Evolutionary conservation across 192 early-diverging fungal genomes (phyloP), one percentile per base, ranked within the genome.

Genomic region (Coemansia sp.): DNA sequence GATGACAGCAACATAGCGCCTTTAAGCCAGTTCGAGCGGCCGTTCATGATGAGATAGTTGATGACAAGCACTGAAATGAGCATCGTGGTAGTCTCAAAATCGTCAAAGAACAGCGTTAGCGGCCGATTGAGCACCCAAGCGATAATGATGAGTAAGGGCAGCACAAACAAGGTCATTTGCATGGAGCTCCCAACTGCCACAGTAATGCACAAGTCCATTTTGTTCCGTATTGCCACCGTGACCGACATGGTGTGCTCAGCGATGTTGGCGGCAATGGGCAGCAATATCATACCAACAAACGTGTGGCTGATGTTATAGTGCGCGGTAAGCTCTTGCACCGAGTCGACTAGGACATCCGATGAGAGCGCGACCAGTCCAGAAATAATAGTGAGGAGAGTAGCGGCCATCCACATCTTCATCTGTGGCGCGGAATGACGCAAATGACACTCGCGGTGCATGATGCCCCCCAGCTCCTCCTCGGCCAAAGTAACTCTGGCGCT

Each of bases 11-110:
- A 68, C 91, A 97, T 92, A 11, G 86, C 80, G 29, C 94, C 96
- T 73, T 98, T 95, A 61, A 98, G 79, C 94, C 94, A 98, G 76
- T 98, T 95, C n/a, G 91, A 92, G 53, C 91, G 74, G 20, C 95
- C 94, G 75, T 96, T 94, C 73, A 88, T 87, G 59, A 91, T 90
- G 58, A 92, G 72, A 65, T 90, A 92, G 73, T 90, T 91, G 53
- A 91, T 87, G 62, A 94, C 91, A n/a, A 94, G 77, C 19, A 94
- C 91, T n/a, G 89, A 85, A 35, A 95, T 90, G 62, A 98, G 93
- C 71, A 96, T 71, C 8, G 95, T 86, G 14, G 87, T 88, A 0
- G 92, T 94, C 68, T 95, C 92, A 75, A 94, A 93, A 15, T 89
- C 83, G 59, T 91, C 89, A 67, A 98, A 98, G 62, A 84, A 90